Evolutionary conservation across 352 stramenopile species (phyloP).

Genomic region (Globisporangium barbulae): DNA sequence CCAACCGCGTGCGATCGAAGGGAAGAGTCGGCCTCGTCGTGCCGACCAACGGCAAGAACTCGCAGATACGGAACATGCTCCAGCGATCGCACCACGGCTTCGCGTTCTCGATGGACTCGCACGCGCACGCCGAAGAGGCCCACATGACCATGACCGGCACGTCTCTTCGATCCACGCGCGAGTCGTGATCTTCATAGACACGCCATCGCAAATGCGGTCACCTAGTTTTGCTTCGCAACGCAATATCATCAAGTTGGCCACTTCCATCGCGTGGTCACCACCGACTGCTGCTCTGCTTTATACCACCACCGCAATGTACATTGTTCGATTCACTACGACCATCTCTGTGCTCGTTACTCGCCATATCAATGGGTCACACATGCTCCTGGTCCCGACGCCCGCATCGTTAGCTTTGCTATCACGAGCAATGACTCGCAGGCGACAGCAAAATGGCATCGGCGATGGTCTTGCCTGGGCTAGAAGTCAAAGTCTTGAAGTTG

Average conservation of each 20-base stretch:
- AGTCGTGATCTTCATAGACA: neutral
- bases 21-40: slow-evolving; percentile 34
- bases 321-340: no score
- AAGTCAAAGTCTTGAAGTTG: no score
- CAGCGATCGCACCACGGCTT: slow-evolving; percentile 60
- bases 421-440: no score
- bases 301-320: no score
- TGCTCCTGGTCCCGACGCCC: no score
- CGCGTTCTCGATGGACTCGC: slow-evolving; percentile 65
- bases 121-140: slow-evolving; percentile 50
- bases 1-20: slow-evolving; percentile 9
- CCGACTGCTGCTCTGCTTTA: no score
- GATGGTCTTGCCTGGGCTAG: no score
- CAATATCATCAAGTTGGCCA: neutral
- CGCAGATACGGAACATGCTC: slow-evolving; percentile 16
- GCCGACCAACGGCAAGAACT: slow-evolving; percentile 27
- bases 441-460: no score
- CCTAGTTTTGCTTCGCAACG: neutral
- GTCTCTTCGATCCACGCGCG: slow-evolving; percentile 21
- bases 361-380: no score
- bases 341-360: no score
- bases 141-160: slow-evolving; percentile 46
- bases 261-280: neutral
- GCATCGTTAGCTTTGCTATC: no score
- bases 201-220: no score